Base-by-base conservation (phyloP, 306 rosid species). In the Lupinus albus region DNA sequence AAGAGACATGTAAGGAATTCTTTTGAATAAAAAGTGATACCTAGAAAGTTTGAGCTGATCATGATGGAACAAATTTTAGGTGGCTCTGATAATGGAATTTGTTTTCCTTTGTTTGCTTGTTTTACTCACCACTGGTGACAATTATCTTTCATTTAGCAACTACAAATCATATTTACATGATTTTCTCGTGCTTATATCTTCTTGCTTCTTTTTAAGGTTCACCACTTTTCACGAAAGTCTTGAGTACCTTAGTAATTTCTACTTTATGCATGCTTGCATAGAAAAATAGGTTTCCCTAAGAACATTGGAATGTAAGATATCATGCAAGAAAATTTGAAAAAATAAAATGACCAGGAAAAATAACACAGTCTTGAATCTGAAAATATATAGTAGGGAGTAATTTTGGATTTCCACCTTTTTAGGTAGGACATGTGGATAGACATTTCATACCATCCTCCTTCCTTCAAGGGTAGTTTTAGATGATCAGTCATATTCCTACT, bases 11-110 rank as follows among this genome's bases (percentile, higher is more conserved):
- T n/a, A 12, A 33, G 30, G 7, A 33, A 18, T 45, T 25, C 12
- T 54, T 64, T 39, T 72, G 10, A 72, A 51, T 46, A 8, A 21
- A 51, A 63, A 6, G 42, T 58, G 66, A 42, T 36, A 11, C 48
- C 28, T 47, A 25, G 70, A 78, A 21, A 41, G 35, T 50, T 42
- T 60, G n/a, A 9, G 35, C 35, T 64, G 61, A 16, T 77, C 46
- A 57, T 71, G 42, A 36, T 36, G 42, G 42, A 8, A 36, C 49
- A 36, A 64, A 42, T 33, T 45, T 70, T 41, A 53, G 61, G 32
- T 52, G 28, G 57, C 63, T 25, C 18, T 48, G 74, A 11, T 68
- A 44, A 13, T 44, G 58, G 35, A 20, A 12, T 20, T 71, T 71
- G 38, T 35, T 66, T 14, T 48, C 50, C 56, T 14, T 28, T n/a